Evolutionary conservation across 257 asterid species (phyloP).

Genomic region (Penstemon eatonii): DNA sequence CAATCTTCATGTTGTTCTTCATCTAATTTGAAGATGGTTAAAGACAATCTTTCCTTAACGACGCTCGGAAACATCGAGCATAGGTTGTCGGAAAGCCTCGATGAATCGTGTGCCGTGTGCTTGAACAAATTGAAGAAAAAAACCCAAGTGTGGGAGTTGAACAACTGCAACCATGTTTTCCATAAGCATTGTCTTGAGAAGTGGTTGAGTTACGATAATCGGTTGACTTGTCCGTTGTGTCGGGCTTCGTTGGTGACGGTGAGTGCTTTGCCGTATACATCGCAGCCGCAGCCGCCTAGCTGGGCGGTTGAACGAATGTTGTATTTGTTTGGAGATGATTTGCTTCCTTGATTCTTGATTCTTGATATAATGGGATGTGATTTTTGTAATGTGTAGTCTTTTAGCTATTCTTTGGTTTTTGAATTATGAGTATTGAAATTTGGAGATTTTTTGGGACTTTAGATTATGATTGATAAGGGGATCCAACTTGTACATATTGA

Average conservation of each 20-base stretch:
- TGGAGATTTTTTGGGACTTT: slow-evolving; percentile 11
- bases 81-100: slow-evolving; percentile 37
- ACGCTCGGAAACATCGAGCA: slow-evolving; percentile 41
- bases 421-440: slow-evolving; percentile 4
- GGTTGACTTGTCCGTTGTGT: slow-evolving; percentile 67
- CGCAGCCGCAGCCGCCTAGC: slow-evolving; percentile 47
- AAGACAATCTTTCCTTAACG: slow-evolving; percentile 45
- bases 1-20: not conserved
- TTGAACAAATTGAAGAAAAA: slow-evolving; percentile 45
- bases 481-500: slow-evolving; percentile 22
- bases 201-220: slow-evolving; percentile 57
- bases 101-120: slow-evolving; percentile 62
- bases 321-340: slow-evolving; percentile 79
- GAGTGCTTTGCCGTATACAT: slow-evolving; percentile 24
- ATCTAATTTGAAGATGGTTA: slow-evolving; percentile 33
- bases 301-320: slow-evolving; percentile 84
- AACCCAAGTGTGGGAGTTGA: slow-evolving; percentile 62
- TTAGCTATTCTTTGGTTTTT: slow-evolving; percentile 5
- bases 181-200: slow-evolving; percentile 67
- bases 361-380: not conserved
- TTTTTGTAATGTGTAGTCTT: too few relatives aligned
- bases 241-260: slow-evolving; percentile 45
- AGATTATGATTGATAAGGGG: slow-evolving; percentile 16
- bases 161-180: slow-evolving; percentile 74
- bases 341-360: slow-evolving; percentile 41